These are phyloP conservation scores for Leccinum pachyderme DNA, from an alignment of 1,284 basidiomycete species.

Conservation along the genomic window DNA sequence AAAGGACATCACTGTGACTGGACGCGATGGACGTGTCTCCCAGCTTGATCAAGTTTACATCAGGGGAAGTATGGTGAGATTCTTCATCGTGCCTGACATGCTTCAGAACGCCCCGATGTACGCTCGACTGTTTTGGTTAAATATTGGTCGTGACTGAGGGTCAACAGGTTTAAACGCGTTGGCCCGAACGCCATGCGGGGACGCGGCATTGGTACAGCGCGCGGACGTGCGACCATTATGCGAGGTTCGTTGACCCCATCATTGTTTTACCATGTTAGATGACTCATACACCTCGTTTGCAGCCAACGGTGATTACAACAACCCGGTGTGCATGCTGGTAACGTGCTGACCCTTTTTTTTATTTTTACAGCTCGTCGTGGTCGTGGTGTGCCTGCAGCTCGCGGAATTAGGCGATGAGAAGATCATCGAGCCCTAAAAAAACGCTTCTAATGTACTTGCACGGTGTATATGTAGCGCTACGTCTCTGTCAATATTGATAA, in stretches of 20 bases:
- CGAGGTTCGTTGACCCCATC: slow-evolving; percentile 56
- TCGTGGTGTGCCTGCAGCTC: slow-evolving; percentile 69
- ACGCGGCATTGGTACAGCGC: slow-evolving; percentile 96
- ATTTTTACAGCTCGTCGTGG: slow-evolving; percentile 69
- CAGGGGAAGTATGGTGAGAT: slow-evolving; percentile 94
- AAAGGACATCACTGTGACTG: slow-evolving; percentile 97
- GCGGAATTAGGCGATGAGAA: slow-evolving; percentile 73
- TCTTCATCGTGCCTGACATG: slow-evolving; percentile 99
- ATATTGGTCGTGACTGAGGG: slow-evolving; percentile 10
- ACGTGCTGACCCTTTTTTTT: slow-evolving; percentile 9
- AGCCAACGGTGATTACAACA: slow-evolving; percentile 59
- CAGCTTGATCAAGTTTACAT: slow-evolving; percentile 99
- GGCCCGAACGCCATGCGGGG: slow-evolving; percentile 99
- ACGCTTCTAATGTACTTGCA: slow-evolving; percentile 7
- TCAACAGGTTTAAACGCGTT: slow-evolving; percentile 92
- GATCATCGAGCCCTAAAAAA: slow-evolving; percentile 10
- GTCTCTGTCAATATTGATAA: slow-evolving; percentile 8
- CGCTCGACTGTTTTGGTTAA: slow-evolving; percentile 34
- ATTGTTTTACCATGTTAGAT: background rate
- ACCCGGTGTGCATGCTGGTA: background rate
- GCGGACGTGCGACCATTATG: slow-evolving; percentile 96
- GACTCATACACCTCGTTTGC: slow-evolving; percentile 20
- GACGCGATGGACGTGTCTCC: slow-evolving; percentile 97
- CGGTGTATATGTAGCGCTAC: slow-evolving; percentile 15
- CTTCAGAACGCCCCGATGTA: slow-evolving; percentile 99